These are phyloP conservation scores for Suillus alpinus DNA, from an alignment of 768 basidiomycete species.

Conservation along the genomic window DNA sequence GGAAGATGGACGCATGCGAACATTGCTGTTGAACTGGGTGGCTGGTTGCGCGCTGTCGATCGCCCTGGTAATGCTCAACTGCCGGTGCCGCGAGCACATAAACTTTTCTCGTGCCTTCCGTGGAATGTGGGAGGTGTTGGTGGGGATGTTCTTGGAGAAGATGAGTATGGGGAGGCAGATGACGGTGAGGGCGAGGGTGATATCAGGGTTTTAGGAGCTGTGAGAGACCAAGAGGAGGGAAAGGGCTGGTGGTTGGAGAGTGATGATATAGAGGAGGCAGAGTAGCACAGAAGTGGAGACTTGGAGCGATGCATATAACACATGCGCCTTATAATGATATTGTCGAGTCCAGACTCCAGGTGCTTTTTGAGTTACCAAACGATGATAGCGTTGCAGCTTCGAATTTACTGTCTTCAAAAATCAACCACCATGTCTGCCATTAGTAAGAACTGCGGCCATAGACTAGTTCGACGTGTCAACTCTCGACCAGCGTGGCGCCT, in stretches of 20 bases:
- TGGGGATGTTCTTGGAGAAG: conserved; percentile 25
- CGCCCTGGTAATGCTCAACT: background rate
- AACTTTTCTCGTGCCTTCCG: conserved; percentile 49
- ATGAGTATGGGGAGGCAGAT: conserved; percentile 26
- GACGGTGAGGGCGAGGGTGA: conserved; percentile 27
- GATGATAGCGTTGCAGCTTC: background rate
- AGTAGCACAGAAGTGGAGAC: conserved; percentile 7
- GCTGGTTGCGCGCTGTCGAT: conserved; percentile 52
- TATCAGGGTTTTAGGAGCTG: conserved; percentile 25
- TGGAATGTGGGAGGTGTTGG: conserved; percentile 36
- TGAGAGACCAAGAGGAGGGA: conserved; percentile 27
- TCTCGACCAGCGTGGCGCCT: background rate
- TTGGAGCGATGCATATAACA: background rate
- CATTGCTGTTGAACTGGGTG: conserved; percentile 59
- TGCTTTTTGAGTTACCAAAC: background rate
- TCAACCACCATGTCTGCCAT: background rate
- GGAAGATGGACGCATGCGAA: conserved; percentile 51
- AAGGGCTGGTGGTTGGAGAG: conserved; percentile 44
- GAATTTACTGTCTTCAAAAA: background rate
- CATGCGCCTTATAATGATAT: too few relatives aligned
- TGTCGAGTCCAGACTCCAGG: background rate
- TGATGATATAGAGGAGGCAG: conserved; percentile 55
- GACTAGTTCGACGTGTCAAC: background rate
- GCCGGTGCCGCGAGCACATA: conserved; percentile 35
- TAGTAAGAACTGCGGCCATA: background rate